A percentile compares a stretch with the other conserved stretches of the same genome.
Evolutionary conservation across 2,329 filamentous ascomycete genomes (phyloP).

Genomic region (Calonectria pseudoreteaudii): DNA sequence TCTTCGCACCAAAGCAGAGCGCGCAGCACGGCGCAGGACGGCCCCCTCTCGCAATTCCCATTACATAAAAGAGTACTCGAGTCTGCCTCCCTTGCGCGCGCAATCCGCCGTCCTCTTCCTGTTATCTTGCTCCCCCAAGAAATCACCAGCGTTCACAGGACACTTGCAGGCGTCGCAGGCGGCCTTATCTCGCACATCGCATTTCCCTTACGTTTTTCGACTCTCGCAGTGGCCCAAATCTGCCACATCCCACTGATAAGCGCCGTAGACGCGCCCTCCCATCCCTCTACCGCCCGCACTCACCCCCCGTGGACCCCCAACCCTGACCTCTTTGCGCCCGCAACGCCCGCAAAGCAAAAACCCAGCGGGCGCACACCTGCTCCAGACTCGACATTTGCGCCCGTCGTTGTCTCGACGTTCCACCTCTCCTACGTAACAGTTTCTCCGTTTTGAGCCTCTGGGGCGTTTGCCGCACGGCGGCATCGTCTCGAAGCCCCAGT

Average conservation of each 20-base stretch:
- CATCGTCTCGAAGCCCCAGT: conserved; percentile 47
- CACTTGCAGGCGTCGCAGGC: conserved; percentile 39
- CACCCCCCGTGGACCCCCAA: conserved; percentile 46
- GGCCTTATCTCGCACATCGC: conserved; percentile 46
- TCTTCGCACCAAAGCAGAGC: conserved; percentile 31
- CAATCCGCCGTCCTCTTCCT: conserved; percentile 35
- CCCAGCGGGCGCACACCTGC: conserved; percentile 50
- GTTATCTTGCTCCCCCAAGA: conserved; percentile 48
- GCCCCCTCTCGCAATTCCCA: conserved; percentile 49
- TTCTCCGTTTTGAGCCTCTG: conserved; percentile 50
- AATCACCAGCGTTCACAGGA: conserved; percentile 34
- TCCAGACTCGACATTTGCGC: conserved; percentile 44
- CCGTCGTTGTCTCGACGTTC: conserved; percentile 45
- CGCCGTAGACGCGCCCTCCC: conserved; percentile 44
- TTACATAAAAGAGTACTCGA: conserved; percentile 54
- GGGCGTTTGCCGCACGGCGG: conserved; percentile 53
- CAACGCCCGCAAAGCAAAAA: conserved; percentile 50
- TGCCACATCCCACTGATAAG: conserved; percentile 44
- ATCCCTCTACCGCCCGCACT: conserved; percentile 29
- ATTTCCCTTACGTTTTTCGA: conserved; percentile 45
- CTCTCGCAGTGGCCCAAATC: conserved; percentile 28
- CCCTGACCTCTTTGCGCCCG: conserved; percentile 48
- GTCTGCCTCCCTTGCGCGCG: conserved; percentile 44
- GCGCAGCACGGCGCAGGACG: conserved; percentile 33
- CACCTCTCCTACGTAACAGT: conserved; percentile 49